Percentiles rank a stretch among this genome's conserved stretches.
These are phyloP conservation scores for Colletotrichum cereale DNA, from an alignment of 2,329 filamentous ascomycete genomes.

Conservation along the genomic window DNA sequence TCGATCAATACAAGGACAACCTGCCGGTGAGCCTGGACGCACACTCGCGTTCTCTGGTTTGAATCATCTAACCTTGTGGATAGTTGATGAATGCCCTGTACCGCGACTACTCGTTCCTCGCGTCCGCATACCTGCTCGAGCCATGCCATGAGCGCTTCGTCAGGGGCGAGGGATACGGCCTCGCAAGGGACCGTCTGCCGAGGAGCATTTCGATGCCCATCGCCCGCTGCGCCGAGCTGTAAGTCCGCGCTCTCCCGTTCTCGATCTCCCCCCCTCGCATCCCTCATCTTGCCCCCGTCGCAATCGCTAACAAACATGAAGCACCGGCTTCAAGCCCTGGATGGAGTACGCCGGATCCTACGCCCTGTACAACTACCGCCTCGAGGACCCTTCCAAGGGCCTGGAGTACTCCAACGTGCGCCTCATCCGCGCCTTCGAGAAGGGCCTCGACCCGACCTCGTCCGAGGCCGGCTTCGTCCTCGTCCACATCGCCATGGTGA, in stretches of 20 bases:
- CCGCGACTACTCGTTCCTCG: slow-evolving; percentile 91
- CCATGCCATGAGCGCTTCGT: slow-evolving; percentile 84
- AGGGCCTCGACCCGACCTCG: slow-evolving; percentile 85
- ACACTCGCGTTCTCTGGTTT: neutral
- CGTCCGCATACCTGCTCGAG: slow-evolving; percentile 90
- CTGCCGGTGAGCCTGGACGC: slow-evolving; percentile 60
- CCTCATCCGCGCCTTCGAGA: slow-evolving; percentile 91
- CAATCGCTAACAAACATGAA: slow-evolving; percentile 40
- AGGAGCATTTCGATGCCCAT: slow-evolving; percentile 83
- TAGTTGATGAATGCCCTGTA: slow-evolving; percentile 85
- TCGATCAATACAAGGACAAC: slow-evolving; percentile 80
- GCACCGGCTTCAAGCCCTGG: slow-evolving; percentile 86
- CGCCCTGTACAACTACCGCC: slow-evolving; percentile 76
- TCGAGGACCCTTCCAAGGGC: slow-evolving; percentile 66
- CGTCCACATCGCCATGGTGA: slow-evolving; percentile 96
- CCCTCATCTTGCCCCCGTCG: neutral
- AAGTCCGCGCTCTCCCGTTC: slow-evolving; percentile 56
- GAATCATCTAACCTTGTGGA: neutral
- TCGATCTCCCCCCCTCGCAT: neutral
- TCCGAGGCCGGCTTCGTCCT: slow-evolving; percentile 97
- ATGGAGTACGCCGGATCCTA: slow-evolving; percentile 86
- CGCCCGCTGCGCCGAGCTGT: slow-evolving; percentile 87
- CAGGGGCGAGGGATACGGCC: slow-evolving; percentile 80
- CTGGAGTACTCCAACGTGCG: slow-evolving; percentile 78
- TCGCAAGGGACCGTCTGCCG: slow-evolving; percentile 81